phyloP scores from a whole-genome alignment of 2,329 filamentous ascomycete genomes.

The Onygena corvina region DNA sequence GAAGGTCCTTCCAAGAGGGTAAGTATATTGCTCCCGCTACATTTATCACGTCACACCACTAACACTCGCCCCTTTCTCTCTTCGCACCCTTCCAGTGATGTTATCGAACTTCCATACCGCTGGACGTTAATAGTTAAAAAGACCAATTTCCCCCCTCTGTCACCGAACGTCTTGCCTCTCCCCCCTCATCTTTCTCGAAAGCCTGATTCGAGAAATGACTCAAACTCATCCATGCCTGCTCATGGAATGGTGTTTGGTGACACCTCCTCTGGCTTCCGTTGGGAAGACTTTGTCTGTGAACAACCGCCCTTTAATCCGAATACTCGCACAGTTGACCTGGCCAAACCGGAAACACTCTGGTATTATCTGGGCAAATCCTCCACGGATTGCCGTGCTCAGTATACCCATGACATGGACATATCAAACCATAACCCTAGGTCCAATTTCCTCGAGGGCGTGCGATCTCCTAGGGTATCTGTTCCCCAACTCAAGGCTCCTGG shows the following conservation, averaged over 20 bases:
- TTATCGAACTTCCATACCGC: slow-evolving; percentile 51
- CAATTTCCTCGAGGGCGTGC: slow-evolving; percentile 40
- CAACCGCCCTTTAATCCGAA: slow-evolving; percentile 46
- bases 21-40: slow-evolving; percentile 30
- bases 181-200: slow-evolving; percentile 38
- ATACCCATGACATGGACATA: slow-evolving; percentile 61
- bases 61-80: background rate
- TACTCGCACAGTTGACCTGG: slow-evolving; percentile 59
- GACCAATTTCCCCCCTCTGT: slow-evolving; percentile 37
- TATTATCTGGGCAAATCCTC: slow-evolving; percentile 76
- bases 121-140: slow-evolving; percentile 41
- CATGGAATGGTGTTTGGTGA: slow-evolving; percentile 57
- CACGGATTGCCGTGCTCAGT: slow-evolving; percentile 82
- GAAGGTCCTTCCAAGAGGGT: slow-evolving; percentile 75
- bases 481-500: slow-evolving; percentile 19
- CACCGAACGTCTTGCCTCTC: slow-evolving; percentile 36
- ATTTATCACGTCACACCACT: slow-evolving; percentile 24
- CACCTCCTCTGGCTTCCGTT: slow-evolving; percentile 45
- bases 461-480: slow-evolving; percentile 26
- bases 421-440: slow-evolving; percentile 37
- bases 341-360: slow-evolving; percentile 67
- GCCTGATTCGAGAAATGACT: slow-evolving; percentile 44
- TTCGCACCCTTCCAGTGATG: slow-evolving; percentile 23
- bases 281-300: slow-evolving; percentile 66
- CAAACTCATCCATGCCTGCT: slow-evolving; percentile 50